Evolutionary conservation across 169 alveolate genomes (phyloP).

Genomic region (Theileria sp.): DNA sequence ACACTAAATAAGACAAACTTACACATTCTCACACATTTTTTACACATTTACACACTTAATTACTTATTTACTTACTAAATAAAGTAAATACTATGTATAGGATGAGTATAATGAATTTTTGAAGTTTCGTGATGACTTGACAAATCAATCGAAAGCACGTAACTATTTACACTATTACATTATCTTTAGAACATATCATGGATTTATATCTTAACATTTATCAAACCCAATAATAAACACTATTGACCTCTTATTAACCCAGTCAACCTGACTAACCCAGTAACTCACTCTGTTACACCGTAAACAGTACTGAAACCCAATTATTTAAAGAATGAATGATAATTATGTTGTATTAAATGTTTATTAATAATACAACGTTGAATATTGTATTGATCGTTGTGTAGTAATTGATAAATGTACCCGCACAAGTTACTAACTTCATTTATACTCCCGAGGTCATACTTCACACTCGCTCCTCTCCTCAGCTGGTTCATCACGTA

Average conservation of each 20-base stretch:
- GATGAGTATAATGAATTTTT: conserved; percentile 14
- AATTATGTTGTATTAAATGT: conserved; percentile 20
- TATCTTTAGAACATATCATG: conserved; percentile 24
- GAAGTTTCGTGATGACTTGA: conserved; percentile 15
- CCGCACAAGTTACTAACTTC: conserved; percentile 53
- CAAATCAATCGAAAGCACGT: conserved; percentile 43
- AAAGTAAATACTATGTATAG: too few species aligned
- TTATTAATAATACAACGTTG: background rate
- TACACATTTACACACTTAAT: background rate
- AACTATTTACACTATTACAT: background rate
- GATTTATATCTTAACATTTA: conserved; percentile 49
- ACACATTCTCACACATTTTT: too few species aligned
- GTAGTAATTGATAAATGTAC: conserved; percentile 36
- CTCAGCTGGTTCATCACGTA: background rate
- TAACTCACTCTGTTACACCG: too few species aligned
- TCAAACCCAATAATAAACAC: too few species aligned
- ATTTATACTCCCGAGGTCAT: background rate
- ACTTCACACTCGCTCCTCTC: background rate
- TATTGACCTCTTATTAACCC: too few species aligned
- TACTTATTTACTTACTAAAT: too few species aligned
- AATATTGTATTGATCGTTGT: conserved; percentile 16
- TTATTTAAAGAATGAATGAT: background rate
- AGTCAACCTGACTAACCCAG: too few species aligned
- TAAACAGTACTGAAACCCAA: too few species aligned
- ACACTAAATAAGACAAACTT: too few species aligned